Conservation (phyloP, 768 basidiomycete species). For the Saitozyma sp. region DNA sequence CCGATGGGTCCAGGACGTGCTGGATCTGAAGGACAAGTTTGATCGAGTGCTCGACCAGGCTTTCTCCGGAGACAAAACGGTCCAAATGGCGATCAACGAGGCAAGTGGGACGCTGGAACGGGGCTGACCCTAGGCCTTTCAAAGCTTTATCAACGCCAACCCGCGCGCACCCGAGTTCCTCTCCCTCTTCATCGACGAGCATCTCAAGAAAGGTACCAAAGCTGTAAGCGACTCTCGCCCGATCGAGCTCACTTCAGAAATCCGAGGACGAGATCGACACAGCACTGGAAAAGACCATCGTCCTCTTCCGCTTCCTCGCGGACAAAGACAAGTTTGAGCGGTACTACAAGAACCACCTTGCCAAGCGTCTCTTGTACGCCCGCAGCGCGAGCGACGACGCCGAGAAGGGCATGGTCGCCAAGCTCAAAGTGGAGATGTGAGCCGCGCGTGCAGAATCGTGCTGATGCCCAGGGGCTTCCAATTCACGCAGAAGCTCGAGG, state of each 20-base stretch:
- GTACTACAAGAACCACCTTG: slow-evolving; percentile 95
- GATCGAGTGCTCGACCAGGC: slow-evolving; percentile 71
- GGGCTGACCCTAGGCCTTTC: slow-evolving; percentile 70
- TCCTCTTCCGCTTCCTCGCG: slow-evolving; percentile 85
- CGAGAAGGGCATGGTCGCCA: slow-evolving; percentile 93
- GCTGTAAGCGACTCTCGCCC: slow-evolving; percentile 62
- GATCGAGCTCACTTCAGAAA: slow-evolving; percentile 63
- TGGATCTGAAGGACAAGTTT: slow-evolving; percentile 89
- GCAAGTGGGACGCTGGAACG: slow-evolving; percentile 56
- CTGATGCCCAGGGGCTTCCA: slow-evolving; percentile 66
- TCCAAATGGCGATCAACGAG: slow-evolving; percentile 82
- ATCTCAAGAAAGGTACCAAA: slow-evolving; percentile 89
- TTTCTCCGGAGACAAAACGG: slow-evolving; percentile 69
- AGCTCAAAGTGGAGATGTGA: slow-evolving; percentile 84
- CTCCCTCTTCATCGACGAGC: slow-evolving; percentile 94
- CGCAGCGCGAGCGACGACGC: slow-evolving; percentile 96
- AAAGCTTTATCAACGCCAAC: slow-evolving; percentile 84
- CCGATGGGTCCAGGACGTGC: slow-evolving; percentile 88
- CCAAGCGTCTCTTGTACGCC: slow-evolving; percentile 80
- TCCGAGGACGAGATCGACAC: slow-evolving; percentile 84
- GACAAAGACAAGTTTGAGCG: slow-evolving; percentile 98
- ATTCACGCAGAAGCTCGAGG: slow-evolving; percentile 96
- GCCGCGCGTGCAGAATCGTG: slow-evolving; percentile 11
- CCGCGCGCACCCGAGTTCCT: slow-evolving; percentile 88
- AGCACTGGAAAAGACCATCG: slow-evolving; percentile 92